Percentiles rank a stretch among this genome's conserved stretches.
Conservation (phyloP, 2,329 filamentous ascomycete species). For the Fonsecaea nubica region DNA sequence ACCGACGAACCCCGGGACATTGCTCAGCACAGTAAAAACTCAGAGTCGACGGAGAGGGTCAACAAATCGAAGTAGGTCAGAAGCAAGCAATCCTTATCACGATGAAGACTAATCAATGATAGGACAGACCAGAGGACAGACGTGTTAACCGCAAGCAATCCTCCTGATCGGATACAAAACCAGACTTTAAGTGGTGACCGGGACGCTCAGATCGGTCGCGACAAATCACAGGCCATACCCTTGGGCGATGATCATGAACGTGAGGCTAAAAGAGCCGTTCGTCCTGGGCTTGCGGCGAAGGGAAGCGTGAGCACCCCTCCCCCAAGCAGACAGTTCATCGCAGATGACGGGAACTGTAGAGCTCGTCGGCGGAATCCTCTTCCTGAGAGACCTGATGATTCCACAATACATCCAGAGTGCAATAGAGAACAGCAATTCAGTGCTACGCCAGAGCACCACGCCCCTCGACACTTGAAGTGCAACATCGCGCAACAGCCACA, state of each 20-base stretch:
- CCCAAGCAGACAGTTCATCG: constrained; percentile 6
- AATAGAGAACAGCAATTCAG: no score
- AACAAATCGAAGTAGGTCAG: constrained; percentile 23
- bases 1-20: constrained; percentile 22
- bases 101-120: constrained; percentile 5
- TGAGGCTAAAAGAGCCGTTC: neutral
- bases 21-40: constrained; percentile 14
- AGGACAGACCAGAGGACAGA: constrained; percentile 11
- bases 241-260: neutral
- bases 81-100: neutral
- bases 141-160: constrained; percentile 6
- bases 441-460: no score
- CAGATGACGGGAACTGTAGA: constrained; percentile 20
- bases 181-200: constrained; percentile 8
- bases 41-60: neutral
- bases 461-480: no score
- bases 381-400: neutral
- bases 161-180: constrained; percentile 20
- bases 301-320: constrained; percentile 17
- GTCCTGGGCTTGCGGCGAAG: neutral
- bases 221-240: neutral
- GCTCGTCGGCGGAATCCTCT: neutral
- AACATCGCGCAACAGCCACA: neutral
- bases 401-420: neutral
- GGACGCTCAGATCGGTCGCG: neutral